A percentile compares a stretch with the other conserved stretches of the same genome.
Conservation (phyloP, 2,329 filamentous ascomycete species). For the Cercospora zeae-maydis region DNA sequence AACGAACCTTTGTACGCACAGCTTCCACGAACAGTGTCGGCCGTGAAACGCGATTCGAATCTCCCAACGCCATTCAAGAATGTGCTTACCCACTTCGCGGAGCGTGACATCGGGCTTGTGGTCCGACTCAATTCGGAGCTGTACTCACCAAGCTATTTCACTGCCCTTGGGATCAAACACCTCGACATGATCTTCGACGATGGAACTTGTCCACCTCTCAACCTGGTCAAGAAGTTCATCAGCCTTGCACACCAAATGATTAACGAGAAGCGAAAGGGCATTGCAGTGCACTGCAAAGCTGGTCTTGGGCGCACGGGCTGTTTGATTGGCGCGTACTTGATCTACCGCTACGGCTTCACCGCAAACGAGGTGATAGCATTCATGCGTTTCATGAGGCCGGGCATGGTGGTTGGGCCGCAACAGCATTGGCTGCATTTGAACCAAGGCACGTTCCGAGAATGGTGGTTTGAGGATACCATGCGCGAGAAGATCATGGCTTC, state of each 20-base stretch:
- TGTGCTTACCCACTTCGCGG: conserved; percentile 81
- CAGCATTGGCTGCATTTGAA: conserved; percentile 99
- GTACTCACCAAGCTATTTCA: conserved; percentile 96
- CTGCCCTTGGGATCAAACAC: conserved; percentile 88
- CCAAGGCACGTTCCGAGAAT: conserved; percentile 94
- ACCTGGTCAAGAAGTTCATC: conserved; percentile 91
- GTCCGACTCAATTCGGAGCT: conserved; percentile 93
- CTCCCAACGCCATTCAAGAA: conserved; percentile 92
- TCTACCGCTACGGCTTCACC: conserved; percentile 95
- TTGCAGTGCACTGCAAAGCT: conserved; percentile 98
- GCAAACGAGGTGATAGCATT: conserved; percentile 81
- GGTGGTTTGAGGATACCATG: conserved; percentile 79
- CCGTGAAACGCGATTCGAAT: conserved; percentile 62
- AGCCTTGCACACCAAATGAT: conserved; percentile 93
- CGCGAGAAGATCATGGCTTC: conserved; percentile 73
- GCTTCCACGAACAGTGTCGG: conserved; percentile 71
- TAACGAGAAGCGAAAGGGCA: conserved; percentile 81
- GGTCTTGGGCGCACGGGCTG: conserved; percentile 93
- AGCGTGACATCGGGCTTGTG: conserved; percentile 85
- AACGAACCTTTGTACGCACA: conserved; percentile 69
- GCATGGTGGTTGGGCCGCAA: conserved; percentile 97
- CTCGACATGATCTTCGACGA: conserved; percentile 99
- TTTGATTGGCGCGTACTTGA: conserved; percentile 93
- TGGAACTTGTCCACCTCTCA: conserved; percentile 86
- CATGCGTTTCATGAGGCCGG: conserved; percentile 98